Evolutionary conservation across 129 eudicot genomes (phyloP).

Genomic region (Lonicera japonica): DNA sequence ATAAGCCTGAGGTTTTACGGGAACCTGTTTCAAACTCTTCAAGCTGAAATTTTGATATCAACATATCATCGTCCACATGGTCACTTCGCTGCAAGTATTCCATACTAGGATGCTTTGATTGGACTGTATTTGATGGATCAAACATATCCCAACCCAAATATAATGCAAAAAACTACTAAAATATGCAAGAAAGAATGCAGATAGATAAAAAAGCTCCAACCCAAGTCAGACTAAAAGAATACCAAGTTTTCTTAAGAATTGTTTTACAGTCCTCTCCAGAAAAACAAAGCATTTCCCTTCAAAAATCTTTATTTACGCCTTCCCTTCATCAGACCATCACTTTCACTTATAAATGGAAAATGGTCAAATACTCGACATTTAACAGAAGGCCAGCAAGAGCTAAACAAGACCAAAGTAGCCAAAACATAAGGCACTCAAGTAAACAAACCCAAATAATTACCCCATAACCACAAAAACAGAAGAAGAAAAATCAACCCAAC

Average conservation of each 20-base stretch:
- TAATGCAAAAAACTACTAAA: not conserved
- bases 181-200: not conserved
- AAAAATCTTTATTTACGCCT: slow-evolving; percentile 31
- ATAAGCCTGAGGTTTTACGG: no score
- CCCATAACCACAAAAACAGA: not conserved
- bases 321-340: slow-evolving; percentile 6
- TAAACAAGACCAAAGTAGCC: slow-evolving; percentile 17
- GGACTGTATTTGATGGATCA: not conserved
- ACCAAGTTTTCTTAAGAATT: not conserved
- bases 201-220: not conserved
- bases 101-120: no score
- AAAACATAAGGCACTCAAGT: not conserved
- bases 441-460: slow-evolving; percentile 9
- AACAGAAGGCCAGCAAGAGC: not conserved
- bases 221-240: no score
- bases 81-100: no score
- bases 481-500: slow-evolving; percentile 9
- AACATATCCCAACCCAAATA: not conserved
- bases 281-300: not conserved
- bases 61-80: no score
- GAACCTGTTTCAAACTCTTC: no score
- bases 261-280: not conserved
- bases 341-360: not conserved
- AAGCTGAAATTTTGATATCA: no score
- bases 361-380: slow-evolving; percentile 2